Base-by-base conservation (phyloP, 768 basidiomycete genomes). In the Tylopilus sp. region DNA sequence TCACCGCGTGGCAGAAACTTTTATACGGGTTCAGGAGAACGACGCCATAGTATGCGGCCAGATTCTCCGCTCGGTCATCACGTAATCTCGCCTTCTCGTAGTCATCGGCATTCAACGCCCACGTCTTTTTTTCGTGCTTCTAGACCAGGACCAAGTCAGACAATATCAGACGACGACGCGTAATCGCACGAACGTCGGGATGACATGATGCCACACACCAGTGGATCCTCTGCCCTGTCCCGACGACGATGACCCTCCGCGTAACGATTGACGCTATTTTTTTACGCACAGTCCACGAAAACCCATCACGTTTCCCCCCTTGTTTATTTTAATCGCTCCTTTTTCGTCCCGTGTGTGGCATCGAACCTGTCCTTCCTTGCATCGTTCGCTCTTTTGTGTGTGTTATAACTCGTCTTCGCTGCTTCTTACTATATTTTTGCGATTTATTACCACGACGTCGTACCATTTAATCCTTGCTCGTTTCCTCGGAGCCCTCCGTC, bases 231-330 rank as follows among this genome's bases (percentile, higher is more conserved):
- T 33, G 22, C 20, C 10, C 17, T 50, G 12, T 17, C 31, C 28
- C 36, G 36, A 47, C 22, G 9, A 47, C 33, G 47, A 46, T 30
- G 11, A 15, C 48, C 21, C 38, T 41, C 36, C 43, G 50, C 47
- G 43, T 43, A 52, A 69, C 52, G 67, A 69, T 55, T 43, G 46
- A 44, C 49, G 28, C 31, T 22, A 48, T 7, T 44, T 45, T n/a
- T 55, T 55, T 49, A 67, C 60, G 57, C 56, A 53, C 46, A 17
- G 47, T 42, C 47, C 52, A 67, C 52, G 65, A 69, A 56, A 18
- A 47, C 50, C 4, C 42, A 48, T 59, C 56, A 67, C 49, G 67
- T 40, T 48, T 43, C 28, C 30, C 20, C 28, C 13, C 15, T 28
- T 15, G 6, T n/a, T 23, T 41, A 15, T 25, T 12, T 22, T 47